These are phyloP conservation scores for Podospora conica DNA, from an alignment of 495 filamentous ascomycete genomes.

Conservation along the genomic window DNA sequence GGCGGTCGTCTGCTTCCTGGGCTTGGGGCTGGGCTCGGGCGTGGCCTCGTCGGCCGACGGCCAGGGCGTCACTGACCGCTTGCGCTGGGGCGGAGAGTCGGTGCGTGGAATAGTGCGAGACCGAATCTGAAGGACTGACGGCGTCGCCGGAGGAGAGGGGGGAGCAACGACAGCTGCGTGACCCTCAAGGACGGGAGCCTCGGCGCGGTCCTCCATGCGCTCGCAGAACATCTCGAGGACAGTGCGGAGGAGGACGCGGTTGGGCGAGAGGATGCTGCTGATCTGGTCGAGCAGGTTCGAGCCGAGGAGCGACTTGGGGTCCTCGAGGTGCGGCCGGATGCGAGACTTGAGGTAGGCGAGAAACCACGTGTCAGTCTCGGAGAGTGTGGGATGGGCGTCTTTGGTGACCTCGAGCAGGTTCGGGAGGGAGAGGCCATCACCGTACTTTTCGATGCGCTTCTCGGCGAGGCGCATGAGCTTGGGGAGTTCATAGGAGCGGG, in stretches of 20 bases:
- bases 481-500: conserved; percentile 27
- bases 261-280: conserved; percentile 30
- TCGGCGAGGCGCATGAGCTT: conserved; percentile 30
- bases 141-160: neutral
- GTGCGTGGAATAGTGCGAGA: conserved; percentile 19
- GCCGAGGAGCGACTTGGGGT: conserved; percentile 22
- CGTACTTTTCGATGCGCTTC: conserved; percentile 24
- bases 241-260: conserved; percentile 27
- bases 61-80: conserved; percentile 14
- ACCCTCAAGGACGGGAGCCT: neutral
- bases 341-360: conserved; percentile 27
- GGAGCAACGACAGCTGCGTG: neutral
- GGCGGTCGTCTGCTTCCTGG: neutral
- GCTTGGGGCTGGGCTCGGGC: neutral
- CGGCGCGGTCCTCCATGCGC: conserved; percentile 13
- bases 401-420: conserved; percentile 27
- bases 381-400: conserved; percentile 26
- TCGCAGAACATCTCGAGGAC: conserved; percentile 33
- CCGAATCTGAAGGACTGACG: conserved; percentile 23
- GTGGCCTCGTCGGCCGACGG: conserved; percentile 13
- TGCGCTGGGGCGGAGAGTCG: conserved; percentile 11
- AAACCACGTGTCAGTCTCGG: conserved; percentile 29
- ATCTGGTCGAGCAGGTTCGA: conserved; percentile 27
- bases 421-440: conserved; percentile 24
- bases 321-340: conserved; percentile 28